Evolutionary conservation across 2,329 filamentous ascomycete species (phyloP).

Genomic region (Fusarium tupiense): DNA sequence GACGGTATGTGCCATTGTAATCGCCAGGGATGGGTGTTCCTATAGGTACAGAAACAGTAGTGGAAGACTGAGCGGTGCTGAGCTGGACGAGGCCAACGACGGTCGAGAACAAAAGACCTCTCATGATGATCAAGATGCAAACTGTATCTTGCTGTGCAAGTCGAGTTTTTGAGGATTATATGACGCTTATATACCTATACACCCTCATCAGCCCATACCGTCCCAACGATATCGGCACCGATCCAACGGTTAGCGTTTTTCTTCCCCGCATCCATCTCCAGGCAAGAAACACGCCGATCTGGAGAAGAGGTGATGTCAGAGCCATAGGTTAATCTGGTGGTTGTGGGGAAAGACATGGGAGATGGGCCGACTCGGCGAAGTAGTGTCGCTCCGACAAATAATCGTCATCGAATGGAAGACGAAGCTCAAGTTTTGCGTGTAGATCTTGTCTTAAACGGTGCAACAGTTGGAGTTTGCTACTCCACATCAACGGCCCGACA

Average conservation of each 20-base stretch:
- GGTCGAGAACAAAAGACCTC: background rate
- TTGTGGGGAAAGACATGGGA: background rate
- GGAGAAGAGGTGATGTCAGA: slow-evolving; percentile 16
- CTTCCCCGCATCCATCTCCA: background rate
- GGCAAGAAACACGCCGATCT: background rate
- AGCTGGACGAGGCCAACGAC: background rate
- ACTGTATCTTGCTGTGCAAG: background rate
- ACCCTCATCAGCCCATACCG: background rate
- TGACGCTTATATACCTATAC: background rate
- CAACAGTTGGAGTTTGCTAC: background rate
- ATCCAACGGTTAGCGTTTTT: background rate
- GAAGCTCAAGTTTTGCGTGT: background rate
- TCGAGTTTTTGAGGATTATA: background rate
- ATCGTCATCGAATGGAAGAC: background rate
- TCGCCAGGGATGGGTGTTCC: slow-evolving; percentile 39
- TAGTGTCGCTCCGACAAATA: slow-evolving; percentile 6
- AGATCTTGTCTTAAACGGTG: background rate
- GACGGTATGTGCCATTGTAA: slow-evolving; percentile 50
- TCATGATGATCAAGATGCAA: background rate
- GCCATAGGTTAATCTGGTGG: background rate
- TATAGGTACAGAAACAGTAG: slow-evolving; percentile 22
- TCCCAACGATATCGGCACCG: background rate
- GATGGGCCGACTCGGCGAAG: background rate
- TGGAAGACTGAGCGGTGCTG: background rate
- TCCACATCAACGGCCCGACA: background rate